Evolutionary conservation across 768 basidiomycete species (phyloP), one percentile per base, ranked within the genome.

Genomic region (Mycena rosella): DNA sequence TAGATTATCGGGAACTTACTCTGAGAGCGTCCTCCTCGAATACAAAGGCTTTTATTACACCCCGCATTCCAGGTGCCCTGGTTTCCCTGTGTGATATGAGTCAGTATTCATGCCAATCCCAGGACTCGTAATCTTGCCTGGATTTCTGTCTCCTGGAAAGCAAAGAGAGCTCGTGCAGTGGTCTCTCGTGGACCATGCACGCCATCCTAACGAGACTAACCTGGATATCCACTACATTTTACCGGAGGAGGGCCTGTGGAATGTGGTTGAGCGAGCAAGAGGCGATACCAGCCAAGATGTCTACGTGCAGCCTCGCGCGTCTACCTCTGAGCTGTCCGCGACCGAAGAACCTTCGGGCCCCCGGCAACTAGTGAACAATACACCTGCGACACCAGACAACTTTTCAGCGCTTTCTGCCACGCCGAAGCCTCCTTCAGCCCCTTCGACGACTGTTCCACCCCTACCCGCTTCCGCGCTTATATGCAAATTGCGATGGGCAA

Each of bases 401-500:
- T 86, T 92, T 58, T 69, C 82, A 15, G 64, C 78, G 13, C 81
- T 96, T 29, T 81, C 84, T 0, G 77, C 82, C 11, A 81, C 85
- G 2, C 87, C 90, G 0, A 92, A 92, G 75, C 88, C 83, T 6
- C 86, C 87, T 5, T 84, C 87, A 4, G 80, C 86, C 5, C 93
- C 96, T 11, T 94, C 94, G 4, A 75, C 83, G 2, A 88, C 88
- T 3, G 81, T 87, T 4, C 82, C 79, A 14, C 84, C 91, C 1
- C 76, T 81, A 10, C 76, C 78, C 3, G 80, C 88, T 2, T 87
- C 87, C 0, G 79, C 85, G 29, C 85, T 98, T 17, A 72, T 96
- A 18, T 83, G 82, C 7, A 96, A 94, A 76, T 77, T 99, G 53
- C 87, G 97, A 53, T 99, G 97, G 97, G 92, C 95, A 2, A 99